Evolutionary conservation across 1,139 yeast genomes (phyloP), one percentile per base, ranked within the genome.

Genomic region (Meyerozyma guilliermondii): DNA sequence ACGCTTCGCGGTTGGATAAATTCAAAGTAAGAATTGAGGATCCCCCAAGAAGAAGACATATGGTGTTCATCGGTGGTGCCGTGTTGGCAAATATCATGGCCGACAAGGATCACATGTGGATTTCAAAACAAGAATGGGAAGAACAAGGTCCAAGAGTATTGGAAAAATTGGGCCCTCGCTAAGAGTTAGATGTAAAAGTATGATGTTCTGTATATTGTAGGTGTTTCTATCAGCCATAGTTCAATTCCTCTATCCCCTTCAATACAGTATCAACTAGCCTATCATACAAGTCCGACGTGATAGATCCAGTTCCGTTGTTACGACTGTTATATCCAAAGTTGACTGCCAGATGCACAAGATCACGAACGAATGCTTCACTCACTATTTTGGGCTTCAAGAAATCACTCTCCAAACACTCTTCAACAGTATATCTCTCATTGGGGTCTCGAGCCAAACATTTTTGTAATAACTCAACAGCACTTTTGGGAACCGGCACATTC

Each of bases 31-130:
- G 95, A 66, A 92, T 92, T 58, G 98, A 92, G 65, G 98, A 92
- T 62, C 98, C 98, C 39, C 99, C 99, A 54, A 83, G 98, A 74
- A 87, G 99, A 75, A 85, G 92, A 64, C 97, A 94, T 65, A 92
- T 92, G 97, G 99, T 92, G 36, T 92, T 92, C 66, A 83, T 92
- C 52, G 99, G 99, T 54, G 99, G 99, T 58, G 98, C 98, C 6
- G 98, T 92, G 16, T 76, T 92, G 59, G 98, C 99, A 30, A 89
- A 87, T 59, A 92, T 92, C 55, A 92, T 94, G 98, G 95, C 95
- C 39, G 96, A 92, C 63, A 92, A 91, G 65, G 97, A 91, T 51
- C 96, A 89, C 59, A 87, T 92, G 96, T 91, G 99, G 99, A 80
- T 94, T 55, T 75, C 91, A 44, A 89, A 86, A 63, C 87, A 85